These are phyloP conservation scores for Candida caryicola DNA, from an alignment of 805 yeast species.

Conservation along the genomic window DNA sequence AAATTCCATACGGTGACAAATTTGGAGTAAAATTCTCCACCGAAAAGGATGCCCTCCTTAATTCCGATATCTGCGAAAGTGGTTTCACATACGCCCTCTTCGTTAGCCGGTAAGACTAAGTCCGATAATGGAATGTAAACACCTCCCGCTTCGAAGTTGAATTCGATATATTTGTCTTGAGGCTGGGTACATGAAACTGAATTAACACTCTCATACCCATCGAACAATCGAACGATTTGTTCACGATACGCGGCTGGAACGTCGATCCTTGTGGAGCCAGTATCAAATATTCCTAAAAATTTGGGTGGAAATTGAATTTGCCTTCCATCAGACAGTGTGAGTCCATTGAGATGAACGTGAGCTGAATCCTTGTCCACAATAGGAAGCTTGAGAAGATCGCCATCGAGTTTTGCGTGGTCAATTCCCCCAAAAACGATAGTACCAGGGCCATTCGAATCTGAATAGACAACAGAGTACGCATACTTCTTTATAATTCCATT, in stretches of 20 bases:
- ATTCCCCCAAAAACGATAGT: slow-evolving; percentile 21
- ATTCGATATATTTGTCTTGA: slow-evolving; percentile 3
- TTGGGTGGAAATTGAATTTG: background rate
- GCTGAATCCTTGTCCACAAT: background rate
- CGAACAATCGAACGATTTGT: slow-evolving; percentile 1
- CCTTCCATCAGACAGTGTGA: slow-evolving; percentile 1
- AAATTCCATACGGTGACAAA: too few species aligned
- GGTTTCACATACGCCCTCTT: too few species aligned
- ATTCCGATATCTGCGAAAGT: too few species aligned
- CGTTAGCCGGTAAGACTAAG: too few species aligned
- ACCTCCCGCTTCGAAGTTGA: slow-evolving; percentile 4
- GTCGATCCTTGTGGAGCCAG: slow-evolving; percentile 7
- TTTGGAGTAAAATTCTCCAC: too few species aligned
- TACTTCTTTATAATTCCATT: slow-evolving; percentile 24
- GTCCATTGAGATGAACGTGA: slow-evolving; percentile 1
- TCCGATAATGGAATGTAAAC: slow-evolving; percentile 8
- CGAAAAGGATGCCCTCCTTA: too few species aligned
- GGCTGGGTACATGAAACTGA: slow-evolving; percentile 7
- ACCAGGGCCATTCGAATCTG: slow-evolving; percentile 22
- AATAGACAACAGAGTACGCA: slow-evolving; percentile 23
- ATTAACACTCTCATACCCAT: background rate
- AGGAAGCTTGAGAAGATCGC: slow-evolving; percentile 5
- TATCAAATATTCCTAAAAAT: slow-evolving; percentile 6
- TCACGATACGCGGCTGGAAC: slow-evolving; percentile 4
- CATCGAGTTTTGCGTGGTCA: slow-evolving; percentile 17